phyloP scores from a whole-genome alignment of 176 grass and related monocot genomes.

The Paspalum vaginatum region DNA sequence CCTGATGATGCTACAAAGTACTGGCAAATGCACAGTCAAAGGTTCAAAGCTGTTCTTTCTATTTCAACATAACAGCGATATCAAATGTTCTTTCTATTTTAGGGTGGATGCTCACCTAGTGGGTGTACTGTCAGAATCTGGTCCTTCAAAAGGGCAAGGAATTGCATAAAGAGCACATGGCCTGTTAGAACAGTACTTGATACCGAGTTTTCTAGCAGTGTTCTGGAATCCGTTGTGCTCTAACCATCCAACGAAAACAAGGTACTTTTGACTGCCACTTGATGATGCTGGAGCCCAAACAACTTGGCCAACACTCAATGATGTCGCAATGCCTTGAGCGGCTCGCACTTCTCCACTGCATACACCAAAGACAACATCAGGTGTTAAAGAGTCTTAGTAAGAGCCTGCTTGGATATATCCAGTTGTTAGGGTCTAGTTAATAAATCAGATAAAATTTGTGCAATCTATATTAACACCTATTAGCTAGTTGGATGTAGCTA shows the following conservation, averaged over 20 bases:
- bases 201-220: constrained; percentile 63
- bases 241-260: constrained; percentile 72
- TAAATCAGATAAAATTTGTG: too few species aligned
- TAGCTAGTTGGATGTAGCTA: too few species aligned
- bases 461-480: too few species aligned
- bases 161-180: constrained; percentile 66
- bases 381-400: not conserved
- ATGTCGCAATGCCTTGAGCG: constrained; percentile 42
- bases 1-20: not conserved
- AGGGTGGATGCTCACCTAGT: constrained; percentile 27
- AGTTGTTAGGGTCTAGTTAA: too few species aligned
- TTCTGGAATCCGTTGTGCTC: constrained; percentile 50
- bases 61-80: not conserved
- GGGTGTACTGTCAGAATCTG: not conserved
- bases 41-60: not conserved
- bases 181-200: constrained; percentile 87
- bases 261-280: constrained; percentile 33
- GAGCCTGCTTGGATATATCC: too few species aligned
- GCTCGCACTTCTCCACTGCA: constrained; percentile 62
- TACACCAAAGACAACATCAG: not conserved
- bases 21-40: not conserved
- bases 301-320: constrained; percentile 65
- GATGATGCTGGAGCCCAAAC: constrained; percentile 65
- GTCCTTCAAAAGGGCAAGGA: constrained; percentile 46
- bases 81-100: not conserved